Evolutionary conservation across 2,329 filamentous ascomycete species (phyloP), one percentile per base, ranked within the genome.

Genomic region (Xylaria sp.): DNA sequence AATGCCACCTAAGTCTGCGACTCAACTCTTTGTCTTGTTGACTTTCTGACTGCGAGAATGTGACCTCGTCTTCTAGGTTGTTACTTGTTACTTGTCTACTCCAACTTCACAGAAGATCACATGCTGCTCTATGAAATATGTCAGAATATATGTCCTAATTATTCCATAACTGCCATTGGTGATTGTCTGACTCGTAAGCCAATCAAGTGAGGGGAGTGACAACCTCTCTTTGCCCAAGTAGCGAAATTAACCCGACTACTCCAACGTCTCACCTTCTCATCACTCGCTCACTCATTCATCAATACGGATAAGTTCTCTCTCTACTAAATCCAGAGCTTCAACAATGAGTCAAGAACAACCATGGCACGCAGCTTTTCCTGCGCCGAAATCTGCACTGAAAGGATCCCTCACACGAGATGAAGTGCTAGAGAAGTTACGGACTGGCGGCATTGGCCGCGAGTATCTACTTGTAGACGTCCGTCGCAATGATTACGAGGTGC

Each of bases 401-500:
- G 57, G 10, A 3, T 54, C 57, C 5, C 54, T 65, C 19, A 56
- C 62, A n/a, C 55, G 52, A 11, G 63, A 63, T 11, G 56, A 64
- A 23, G 62, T 63, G n/a, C n/a, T 64, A 46, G 48, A 51, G 1
- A 62, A 55, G 46, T 42, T 65, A 35, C 53, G 50, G 3, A 18
- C 48, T 8, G 59, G 52, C 16, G 52, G 35, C 7, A 18, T 44
- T 16, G 60, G 59, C 52, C 65, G 65, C 44, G 69, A 74, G 48
- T 75, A 70, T 55, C 61, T 74, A n/a, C 64, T 76, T 5, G 68
- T 79, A 3, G 76, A 78, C 59, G 66, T 79, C 49, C 70, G 76
- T n/a, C 69, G 76, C n/a, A 74, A 69, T 16, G 77, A 79, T 57
- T 68, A 74, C 50, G 74, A 76, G 69, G 75, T 77, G 62, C 23